Evolutionary conservation across 352 stramenopile species (phyloP), one percentile per base, ranked within the genome.

Genomic region (Elongisporangium undulatum): DNA sequence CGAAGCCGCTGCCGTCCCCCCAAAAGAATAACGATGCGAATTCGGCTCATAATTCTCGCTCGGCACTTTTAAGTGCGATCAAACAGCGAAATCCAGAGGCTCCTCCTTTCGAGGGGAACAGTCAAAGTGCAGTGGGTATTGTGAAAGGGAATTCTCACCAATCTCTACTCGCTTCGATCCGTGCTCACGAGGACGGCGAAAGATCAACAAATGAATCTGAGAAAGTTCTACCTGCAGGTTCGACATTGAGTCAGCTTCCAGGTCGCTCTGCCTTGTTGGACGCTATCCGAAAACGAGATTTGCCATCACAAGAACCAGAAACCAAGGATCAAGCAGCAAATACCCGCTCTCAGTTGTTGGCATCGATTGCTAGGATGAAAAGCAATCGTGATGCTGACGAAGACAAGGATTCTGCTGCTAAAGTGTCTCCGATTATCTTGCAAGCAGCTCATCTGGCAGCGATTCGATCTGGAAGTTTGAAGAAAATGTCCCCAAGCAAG

Each of bases 391-490:
- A 53, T 19, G 15, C 4, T 53, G 49, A 24, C 22, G 49, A 53
- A 24, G 10, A 20, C 49, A 9, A 21, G 49, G 3, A 62, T 41
- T 41, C 29, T 15, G 13, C 29, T 41, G 29, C 29, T 15, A 41
- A 41, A 39, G 17, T 16, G 19, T 8, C 51, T 48, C 53, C 34
- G 19, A 19, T 21, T n/a, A 62, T 53, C 13, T 20, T 54, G 3
- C 69, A 72, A 61, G 55, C 54, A 55, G 67, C 70, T 5, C 39
- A 79, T 20, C 49, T 82, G 20, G 63, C 68, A 51, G 71, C 71
- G 20, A 79, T 77, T 38, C 60, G 62, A 29, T 39, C 20, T 29
- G 51, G 66, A 20, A 62, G 55, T 13, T 34, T 59, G 15, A 55
- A 23, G 9, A 58, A 68, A 54, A 17, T n/a, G 6, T 51, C 26